Conservation (phyloP, 768 basidiomycete species). For the Mycena rebaudengoi region DNA sequence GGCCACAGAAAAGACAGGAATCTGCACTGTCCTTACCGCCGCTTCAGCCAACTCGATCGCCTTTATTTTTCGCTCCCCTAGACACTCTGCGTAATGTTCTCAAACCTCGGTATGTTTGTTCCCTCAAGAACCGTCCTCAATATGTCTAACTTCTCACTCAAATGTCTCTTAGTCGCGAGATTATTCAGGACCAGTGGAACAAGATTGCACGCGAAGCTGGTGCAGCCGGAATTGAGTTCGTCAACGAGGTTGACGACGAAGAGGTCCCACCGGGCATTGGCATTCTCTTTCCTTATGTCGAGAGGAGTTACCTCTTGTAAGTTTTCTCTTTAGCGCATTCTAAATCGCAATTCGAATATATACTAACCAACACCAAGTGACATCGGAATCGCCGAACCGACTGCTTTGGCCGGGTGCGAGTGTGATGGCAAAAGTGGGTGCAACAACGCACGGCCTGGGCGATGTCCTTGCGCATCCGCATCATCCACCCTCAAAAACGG, state of each 20-base stretch:
- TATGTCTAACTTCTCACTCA: not conserved
- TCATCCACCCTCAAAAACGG: not conserved
- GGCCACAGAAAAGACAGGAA: not conserved
- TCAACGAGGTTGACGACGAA: conserved; percentile 24
- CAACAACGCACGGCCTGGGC: not conserved
- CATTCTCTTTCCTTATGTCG: conserved; percentile 16
- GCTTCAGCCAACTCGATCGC: not conserved
- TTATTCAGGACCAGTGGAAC: conserved; percentile 19
- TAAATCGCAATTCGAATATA: not conserved
- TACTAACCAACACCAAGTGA: conserved; percentile 9
- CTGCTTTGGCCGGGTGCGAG: not conserved
- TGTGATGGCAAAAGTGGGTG: conserved; percentile 1
- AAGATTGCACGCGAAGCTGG: conserved; percentile 13
- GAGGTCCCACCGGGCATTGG: conserved; percentile 20
- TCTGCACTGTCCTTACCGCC: not conserved
- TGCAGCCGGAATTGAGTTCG: conserved; percentile 18
- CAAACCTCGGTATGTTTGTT: conserved; percentile 4
- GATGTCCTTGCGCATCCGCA: conserved; percentile 9
- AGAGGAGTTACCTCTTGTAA: conserved; percentile 17
- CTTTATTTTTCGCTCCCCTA: not conserved
- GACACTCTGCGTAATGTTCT: not conserved
- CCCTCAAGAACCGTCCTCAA: not conserved
- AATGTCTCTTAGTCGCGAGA: not conserved
- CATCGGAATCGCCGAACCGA: conserved; percentile 6
- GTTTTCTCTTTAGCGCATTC: not conserved